Base-by-base conservation (phyloP, 345 rosid species). In the Boechera divaricarpa region DNA sequence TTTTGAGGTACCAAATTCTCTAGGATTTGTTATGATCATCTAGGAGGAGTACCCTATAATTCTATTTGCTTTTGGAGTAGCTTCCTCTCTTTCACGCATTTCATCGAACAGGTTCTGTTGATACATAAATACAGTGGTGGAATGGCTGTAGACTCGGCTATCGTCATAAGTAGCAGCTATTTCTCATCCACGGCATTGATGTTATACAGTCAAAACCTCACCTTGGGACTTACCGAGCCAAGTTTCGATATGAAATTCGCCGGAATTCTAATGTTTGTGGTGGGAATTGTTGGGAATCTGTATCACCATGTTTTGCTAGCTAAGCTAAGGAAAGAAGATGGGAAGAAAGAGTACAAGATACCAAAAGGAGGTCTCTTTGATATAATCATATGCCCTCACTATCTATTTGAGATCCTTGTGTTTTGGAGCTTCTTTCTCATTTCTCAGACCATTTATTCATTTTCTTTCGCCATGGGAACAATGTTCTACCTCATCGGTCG, bases 261-360 rank as follows among this genome's bases (percentile, higher is more conserved):
- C 0, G 97, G 98, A 5, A 31, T 80, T 7, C 12, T 68, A 3
- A n/a, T 94, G 52, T 89, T 89, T 68, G 55, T 84, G 2, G 13
- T 87, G 33, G 97, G 96, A 32, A 80, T 87, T 7, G 55, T 31
- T 36, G 98, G 96, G 4, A 91, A 94, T 80, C 81, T 94, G 45
- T 90, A 94, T 82, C 96, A 90, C 79, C 98, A 94, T 70, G 63
- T 32, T 49, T 77, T 91, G 15, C 88, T 94, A 5, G 87, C 96
- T 73, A 81, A 77, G 44, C 78, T 90, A 10, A 86, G 94, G 76
- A 57, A 57, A 47, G 63, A 64, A 10, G 82, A 72, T 8, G 83
- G 74, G 29, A 75, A 74, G 72, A 86, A 83, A 60, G 89, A 83
- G 26, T 91, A 89, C 79, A 90, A 81, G 80, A 80, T 94, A 59